phyloP scores from a whole-genome alignment of 441 rosid species.

The Manihot esculenta region DNA sequence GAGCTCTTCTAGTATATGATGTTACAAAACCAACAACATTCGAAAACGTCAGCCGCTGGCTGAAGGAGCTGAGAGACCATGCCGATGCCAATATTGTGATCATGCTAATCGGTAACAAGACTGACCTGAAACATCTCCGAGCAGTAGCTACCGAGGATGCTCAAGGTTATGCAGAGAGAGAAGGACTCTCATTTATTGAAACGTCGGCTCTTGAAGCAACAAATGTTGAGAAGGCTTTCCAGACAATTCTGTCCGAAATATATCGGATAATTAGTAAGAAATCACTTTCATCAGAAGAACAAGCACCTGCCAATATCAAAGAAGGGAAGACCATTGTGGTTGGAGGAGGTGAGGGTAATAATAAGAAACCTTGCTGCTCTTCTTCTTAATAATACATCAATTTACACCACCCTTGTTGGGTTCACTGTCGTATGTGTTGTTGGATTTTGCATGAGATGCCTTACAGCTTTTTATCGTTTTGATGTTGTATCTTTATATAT shows the following conservation, averaged over 20 bases:
- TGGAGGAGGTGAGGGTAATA: constrained; percentile 49
- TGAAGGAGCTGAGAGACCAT: constrained; percentile 91
- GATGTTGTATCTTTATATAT: neutral
- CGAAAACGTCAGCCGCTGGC: constrained; percentile 83
- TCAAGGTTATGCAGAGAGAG: constrained; percentile 80
- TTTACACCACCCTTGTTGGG: neutral
- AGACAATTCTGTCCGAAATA: constrained; percentile 72
- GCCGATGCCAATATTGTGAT: constrained; percentile 89
- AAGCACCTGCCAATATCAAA: constrained; percentile 47
- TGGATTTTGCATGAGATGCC: constrained; percentile 11
- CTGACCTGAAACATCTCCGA: constrained; percentile 85
- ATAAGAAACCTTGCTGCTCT: constrained; percentile 75
- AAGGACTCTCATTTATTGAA: constrained; percentile 77
- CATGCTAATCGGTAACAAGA: constrained; percentile 88
- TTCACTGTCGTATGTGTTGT: neutral
- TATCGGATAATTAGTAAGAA: constrained; percentile 85
- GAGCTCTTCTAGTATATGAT: constrained; percentile 91
- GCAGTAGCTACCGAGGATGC: constrained; percentile 88
- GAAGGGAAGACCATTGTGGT: constrained; percentile 78
- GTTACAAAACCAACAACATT: constrained; percentile 86
- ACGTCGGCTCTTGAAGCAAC: constrained; percentile 84
- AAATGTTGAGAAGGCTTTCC: constrained; percentile 89
- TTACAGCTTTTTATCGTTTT: neutral
- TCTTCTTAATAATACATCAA: constrained; percentile 45
- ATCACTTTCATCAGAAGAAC: constrained; percentile 62